Evolutionary conservation across 768 basidiomycete genomes (phyloP), one percentile per base, ranked within the genome.

Genomic region (Pisolithus albus): DNA sequence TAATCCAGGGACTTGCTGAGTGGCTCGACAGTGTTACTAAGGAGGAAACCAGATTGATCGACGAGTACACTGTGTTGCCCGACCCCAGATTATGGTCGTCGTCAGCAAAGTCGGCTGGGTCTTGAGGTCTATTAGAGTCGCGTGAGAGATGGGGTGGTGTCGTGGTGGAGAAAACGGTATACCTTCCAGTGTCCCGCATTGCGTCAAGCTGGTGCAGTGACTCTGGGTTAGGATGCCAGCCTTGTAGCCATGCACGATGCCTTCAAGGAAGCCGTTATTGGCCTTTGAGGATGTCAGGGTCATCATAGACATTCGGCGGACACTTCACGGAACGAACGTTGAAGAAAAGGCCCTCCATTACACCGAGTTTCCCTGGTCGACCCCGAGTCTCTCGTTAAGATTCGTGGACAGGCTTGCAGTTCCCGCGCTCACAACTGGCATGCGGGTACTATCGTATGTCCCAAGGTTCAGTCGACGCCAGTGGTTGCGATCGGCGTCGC

Each of bases 171-270:
- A 19, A 9, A 46, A 24, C 18, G 19, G 57, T 75, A 49, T 59
- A 92, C 95, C 95, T 76, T 98, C 96, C 28, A 98, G 79, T 24
- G 83, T 91, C 72, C 98, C 96, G 79, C 96, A 98, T 71, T 99
- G 96, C 4, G 88, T 88, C 66, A 99, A 72, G 71, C 92, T 97
- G 63, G 83, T 77, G 70, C 98, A 99, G 66, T 95, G 91, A 61
- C 75, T 79, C 67, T 92, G 90, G 46, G 83, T 86, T 43, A 99
- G 79, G 53, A 97, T 83, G 24, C 92, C 94, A 43, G 88, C 82
- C 70, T 92, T 95, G 82, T 93, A 97, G 7, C 96, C 96, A 57
- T 94, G 74, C 28, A 91, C 79, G 37, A 91, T 84, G 19, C 80
- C 89, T 66, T 91, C 90, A 47, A 92, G 72, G 60, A 86, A 92